These are phyloP conservation scores for Tausonia pullulans DNA, from an alignment of 1,284 basidiomycete species.

Conservation along the genomic window DNA sequence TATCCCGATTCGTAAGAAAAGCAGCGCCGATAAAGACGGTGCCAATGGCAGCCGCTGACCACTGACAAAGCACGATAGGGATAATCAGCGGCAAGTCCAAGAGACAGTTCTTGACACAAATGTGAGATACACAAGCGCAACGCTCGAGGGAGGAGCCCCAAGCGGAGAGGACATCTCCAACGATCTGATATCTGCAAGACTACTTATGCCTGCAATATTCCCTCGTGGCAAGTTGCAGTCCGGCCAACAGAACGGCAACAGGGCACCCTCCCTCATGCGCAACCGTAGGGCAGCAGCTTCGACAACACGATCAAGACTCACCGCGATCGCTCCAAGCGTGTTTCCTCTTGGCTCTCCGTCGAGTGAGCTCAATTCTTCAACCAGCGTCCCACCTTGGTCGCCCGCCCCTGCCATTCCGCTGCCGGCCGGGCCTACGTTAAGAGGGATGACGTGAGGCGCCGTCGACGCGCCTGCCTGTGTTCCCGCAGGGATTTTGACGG, in stretches of 20 bases:
- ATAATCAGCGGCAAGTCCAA: too few species aligned
- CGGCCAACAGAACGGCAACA: too few species aligned
- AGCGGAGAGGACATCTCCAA: not conserved
- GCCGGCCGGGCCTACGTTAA: not conserved
- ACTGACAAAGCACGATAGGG: not conserved
- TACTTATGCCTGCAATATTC: too few species aligned
- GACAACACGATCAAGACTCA: not conserved
- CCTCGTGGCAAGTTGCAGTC: too few species aligned
- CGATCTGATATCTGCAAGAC: too few species aligned
- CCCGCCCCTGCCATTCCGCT: not conserved
- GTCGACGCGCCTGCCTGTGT: too few species aligned
- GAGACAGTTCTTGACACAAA: not conserved
- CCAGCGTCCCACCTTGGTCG: too few species aligned
- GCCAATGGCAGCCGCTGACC: not conserved
- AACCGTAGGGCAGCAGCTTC: too few species aligned
- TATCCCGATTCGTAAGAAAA: conserved; percentile 1
- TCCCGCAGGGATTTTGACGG: not conserved
- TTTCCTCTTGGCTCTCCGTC: not conserved
- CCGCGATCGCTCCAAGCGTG: not conserved
- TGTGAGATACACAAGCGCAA: not conserved
- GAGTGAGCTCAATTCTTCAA: not conserved
- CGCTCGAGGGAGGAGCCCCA: not conserved
- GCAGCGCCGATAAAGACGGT: conserved; percentile 2
- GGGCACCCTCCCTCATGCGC: too few species aligned
- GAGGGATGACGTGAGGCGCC: not conserved